A percentile compares a stretch with the other conserved stretches of the same genome.
phyloP scores from a whole-genome alignment of 148 eudicot species.

The Diospyros lotus region DNA sequence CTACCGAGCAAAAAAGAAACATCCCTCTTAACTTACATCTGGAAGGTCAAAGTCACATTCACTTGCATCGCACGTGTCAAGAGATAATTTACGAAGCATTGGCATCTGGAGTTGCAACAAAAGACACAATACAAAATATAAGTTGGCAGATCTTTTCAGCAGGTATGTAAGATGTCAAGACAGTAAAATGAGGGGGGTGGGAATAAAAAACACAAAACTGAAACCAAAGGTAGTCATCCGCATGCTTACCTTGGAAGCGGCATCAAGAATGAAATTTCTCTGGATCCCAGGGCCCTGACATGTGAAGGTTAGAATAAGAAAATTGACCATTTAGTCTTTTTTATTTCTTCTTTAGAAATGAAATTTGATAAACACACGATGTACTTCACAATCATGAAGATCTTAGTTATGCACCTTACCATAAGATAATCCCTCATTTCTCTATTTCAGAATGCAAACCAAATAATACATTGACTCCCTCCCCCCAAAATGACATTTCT shows the following conservation, averaged over 20 bases:
- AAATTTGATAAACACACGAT: too few species aligned
- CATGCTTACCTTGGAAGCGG: conserved; percentile 58
- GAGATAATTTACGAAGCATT: conserved; percentile 77
- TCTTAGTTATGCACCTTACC: background rate
- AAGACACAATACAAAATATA: background rate
- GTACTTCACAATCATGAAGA: background rate
- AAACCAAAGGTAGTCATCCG: conserved; percentile 1
- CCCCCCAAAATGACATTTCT: background rate
- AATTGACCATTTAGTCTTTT: background rate
- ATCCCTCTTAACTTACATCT: conserved; percentile 37
- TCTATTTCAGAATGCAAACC: too few species aligned
- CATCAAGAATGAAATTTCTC: conserved; percentile 45
- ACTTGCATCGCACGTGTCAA: conserved; percentile 77
- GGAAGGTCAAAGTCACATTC: conserved; percentile 77
- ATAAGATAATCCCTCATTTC: too few species aligned
- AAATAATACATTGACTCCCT: too few species aligned
- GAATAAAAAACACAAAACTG: too few species aligned
- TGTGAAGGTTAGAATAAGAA: conserved; percentile 5
- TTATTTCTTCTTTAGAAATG: too few species aligned
- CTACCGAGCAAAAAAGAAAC: too few species aligned
- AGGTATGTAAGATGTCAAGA: background rate
- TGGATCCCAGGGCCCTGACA: conserved; percentile 74
- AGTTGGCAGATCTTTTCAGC: background rate
- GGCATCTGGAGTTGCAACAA: conserved; percentile 54
- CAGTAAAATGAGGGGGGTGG: background rate